A percentile compares a stretch with the other conserved stretches of the same genome.
Conservation (phyloP, 306 rosid species). For the Medicago arabica region DNA sequence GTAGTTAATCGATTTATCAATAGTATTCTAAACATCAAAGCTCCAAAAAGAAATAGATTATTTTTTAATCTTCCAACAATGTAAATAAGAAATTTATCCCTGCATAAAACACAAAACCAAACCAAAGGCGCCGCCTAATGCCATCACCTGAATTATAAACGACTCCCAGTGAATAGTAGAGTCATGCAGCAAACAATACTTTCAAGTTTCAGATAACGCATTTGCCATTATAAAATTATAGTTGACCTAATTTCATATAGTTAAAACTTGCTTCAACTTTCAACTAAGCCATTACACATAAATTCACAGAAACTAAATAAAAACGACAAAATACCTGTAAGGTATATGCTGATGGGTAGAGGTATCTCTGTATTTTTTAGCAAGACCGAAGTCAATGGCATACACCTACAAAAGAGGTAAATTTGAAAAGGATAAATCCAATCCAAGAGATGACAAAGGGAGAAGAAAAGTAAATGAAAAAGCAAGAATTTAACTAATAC, state of each 20-base stretch:
- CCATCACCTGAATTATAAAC: background rate
- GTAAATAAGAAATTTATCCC: slow-evolving; percentile 12
- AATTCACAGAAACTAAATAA: slow-evolving; percentile 13
- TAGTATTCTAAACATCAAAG: slow-evolving; percentile 16
- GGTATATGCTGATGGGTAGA: slow-evolving; percentile 96
- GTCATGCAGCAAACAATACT: slow-evolving; percentile 18
- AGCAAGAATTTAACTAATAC: slow-evolving; percentile 46
- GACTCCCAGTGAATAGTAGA: slow-evolving; percentile 14
- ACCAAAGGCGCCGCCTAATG: slow-evolving; percentile 19
- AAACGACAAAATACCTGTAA: slow-evolving; percentile 64
- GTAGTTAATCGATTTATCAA: slow-evolving; percentile 17
- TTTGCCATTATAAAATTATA: slow-evolving; percentile 14
- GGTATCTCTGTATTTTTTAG: slow-evolving; percentile 90
- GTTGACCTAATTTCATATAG: background rate
- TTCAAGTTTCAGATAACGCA: background rate
- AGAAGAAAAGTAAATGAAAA: slow-evolving; percentile 12
- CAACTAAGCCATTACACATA: slow-evolving; percentile 12
- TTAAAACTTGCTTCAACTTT: slow-evolving; percentile 26
- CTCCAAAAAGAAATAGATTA: slow-evolving; percentile 23
- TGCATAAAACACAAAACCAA: slow-evolving; percentile 25
- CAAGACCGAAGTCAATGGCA: slow-evolving; percentile 92
- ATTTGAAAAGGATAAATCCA: slow-evolving; percentile 29
- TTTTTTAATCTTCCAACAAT: slow-evolving; percentile 32
- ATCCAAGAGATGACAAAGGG: slow-evolving; percentile 24
- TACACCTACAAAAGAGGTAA: slow-evolving; percentile 64